Percentiles rank a stretch among this genome's conserved stretches.
Evolutionary conservation across 148 eudicot species (phyloP).

Genomic region (Spergularia marina): DNA sequence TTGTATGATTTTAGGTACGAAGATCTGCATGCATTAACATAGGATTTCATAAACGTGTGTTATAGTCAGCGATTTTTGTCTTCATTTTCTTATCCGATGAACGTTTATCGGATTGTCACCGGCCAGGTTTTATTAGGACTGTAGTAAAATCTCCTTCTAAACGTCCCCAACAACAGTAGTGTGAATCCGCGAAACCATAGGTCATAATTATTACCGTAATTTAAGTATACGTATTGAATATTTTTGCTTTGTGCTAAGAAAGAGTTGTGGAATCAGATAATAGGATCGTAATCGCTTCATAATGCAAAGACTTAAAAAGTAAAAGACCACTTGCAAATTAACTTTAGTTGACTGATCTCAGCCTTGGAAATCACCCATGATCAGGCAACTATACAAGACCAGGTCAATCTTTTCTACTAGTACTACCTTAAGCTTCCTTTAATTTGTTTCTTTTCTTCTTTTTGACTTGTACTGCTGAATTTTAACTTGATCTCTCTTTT

Average conservation of each 20-base stretch:
- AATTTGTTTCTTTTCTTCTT: conserved; percentile 3
- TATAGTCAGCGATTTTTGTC: no score
- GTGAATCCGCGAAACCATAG: no score
- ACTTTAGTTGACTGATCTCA: conserved; percentile 30
- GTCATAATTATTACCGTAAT: no score
- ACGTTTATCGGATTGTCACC: no score
- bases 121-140: no score
- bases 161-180: no score
- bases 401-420: conserved; percentile 29
- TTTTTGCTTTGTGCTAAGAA: neutral
- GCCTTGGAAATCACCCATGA: conserved; percentile 11
- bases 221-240: neutral
- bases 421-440: neutral
- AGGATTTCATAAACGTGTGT: no score
- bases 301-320: conserved; percentile 21
- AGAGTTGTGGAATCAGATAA: conserved; percentile 15
- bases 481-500: neutral
- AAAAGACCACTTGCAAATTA: conserved; percentile 1
- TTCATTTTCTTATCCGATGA: no score
- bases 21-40: no score
- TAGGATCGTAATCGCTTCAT: conserved; percentile 14
- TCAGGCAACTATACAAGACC: conserved; percentile 18
- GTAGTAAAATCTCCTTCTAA: no score
- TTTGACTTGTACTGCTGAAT: conserved; percentile 13
- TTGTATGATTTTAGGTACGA: no score